Base-by-base conservation (phyloP, 208 protist species). In the Wallacemonas sp. region DNA sequence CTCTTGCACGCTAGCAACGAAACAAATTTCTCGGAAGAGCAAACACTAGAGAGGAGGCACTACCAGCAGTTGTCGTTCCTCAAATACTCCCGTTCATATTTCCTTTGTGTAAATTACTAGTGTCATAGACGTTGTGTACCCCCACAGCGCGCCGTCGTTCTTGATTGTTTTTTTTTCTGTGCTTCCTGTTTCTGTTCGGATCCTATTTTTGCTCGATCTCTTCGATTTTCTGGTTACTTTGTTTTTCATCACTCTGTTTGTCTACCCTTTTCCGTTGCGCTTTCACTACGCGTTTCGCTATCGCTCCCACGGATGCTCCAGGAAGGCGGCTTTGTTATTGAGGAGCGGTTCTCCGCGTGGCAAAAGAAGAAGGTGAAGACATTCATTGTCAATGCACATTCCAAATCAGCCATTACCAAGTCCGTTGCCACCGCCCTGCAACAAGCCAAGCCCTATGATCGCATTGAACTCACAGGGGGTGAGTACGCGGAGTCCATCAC, bases 331-430 rank as follows among this genome's bases (percentile, higher is more conserved):
- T 91, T 84, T 47, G 41, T 79, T 9, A 59, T 89, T 2, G 80
- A 88, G 61, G 77, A 93, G 59, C 86, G 86, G 33, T 86, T 82
- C 68, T 94, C 87, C 63, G 53, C 58, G 36, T 96, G 90, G 90
- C 87, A 94, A 54, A 93, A 91, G 33, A 92, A 91, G 55, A 92
- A 86, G 41, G 90, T 96, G 0, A 84, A 86, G 12, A 93, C 90
- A 2, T 88, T 93, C 44, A 49, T 93, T 17, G 90, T 96, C 36
- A 96, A 93, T 42, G 61, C 80, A 6, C 83, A 82, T 62, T 72
- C 84, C 47, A 88, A 87, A 47, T 72, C 65, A 14, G 42, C 76
- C 1, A 66, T 72, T 11, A 69, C 84, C 14, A 77, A 82, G 28
- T 87, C 76, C 46, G 88, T 96, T 63, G 53, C 67, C 0, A 68